Evolutionary conservation across 345 rosid genomes (phyloP).

Genomic region (Noccaea caerulescens): DNA sequence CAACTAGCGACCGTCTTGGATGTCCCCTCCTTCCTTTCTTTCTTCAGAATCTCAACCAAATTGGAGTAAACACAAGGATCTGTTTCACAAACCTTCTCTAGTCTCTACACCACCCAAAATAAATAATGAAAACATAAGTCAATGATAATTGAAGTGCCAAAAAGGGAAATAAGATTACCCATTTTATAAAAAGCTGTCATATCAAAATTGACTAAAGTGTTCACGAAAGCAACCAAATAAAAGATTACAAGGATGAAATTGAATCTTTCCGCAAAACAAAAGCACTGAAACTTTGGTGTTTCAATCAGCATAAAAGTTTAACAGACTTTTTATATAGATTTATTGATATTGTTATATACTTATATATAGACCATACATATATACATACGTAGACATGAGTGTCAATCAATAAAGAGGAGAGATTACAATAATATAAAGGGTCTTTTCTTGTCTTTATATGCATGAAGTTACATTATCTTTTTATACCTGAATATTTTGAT

Average conservation of each 20-base stretch:
- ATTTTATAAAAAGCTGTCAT: slow-evolving; percentile 21
- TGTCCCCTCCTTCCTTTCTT: slow-evolving; percentile 65
- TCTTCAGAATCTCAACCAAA: slow-evolving; percentile 71
- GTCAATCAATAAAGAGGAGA: slow-evolving; percentile 30
- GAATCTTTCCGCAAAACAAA: slow-evolving; percentile 27
- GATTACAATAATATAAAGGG: slow-evolving; percentile 16
- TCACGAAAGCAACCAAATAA: slow-evolving; percentile 39
- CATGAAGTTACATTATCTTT: slow-evolving; percentile 32
- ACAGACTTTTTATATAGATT: background rate
- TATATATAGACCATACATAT: slow-evolving; percentile 18
- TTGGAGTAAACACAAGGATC: slow-evolving; percentile 64
- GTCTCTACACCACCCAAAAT: slow-evolving; percentile 54
- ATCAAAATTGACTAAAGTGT: slow-evolving; percentile 28
- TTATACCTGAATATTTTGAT: slow-evolving; percentile 78
- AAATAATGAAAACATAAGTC: slow-evolving; percentile 6
- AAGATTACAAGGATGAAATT: slow-evolving; percentile 17
- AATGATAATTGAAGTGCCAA: background rate
- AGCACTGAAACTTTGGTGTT: slow-evolving; percentile 24
- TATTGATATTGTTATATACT: background rate
- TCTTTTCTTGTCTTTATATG: slow-evolving; percentile 24
- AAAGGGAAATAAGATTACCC: background rate
- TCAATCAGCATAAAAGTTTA: slow-evolving; percentile 36
- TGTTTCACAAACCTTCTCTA: slow-evolving; percentile 63
- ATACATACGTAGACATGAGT: slow-evolving; percentile 20
- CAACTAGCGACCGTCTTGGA: slow-evolving; percentile 63